These are phyloP conservation scores for Saitozyma podzolica DNA, from an alignment of 768 basidiomycete species.

Conservation along the genomic window DNA sequence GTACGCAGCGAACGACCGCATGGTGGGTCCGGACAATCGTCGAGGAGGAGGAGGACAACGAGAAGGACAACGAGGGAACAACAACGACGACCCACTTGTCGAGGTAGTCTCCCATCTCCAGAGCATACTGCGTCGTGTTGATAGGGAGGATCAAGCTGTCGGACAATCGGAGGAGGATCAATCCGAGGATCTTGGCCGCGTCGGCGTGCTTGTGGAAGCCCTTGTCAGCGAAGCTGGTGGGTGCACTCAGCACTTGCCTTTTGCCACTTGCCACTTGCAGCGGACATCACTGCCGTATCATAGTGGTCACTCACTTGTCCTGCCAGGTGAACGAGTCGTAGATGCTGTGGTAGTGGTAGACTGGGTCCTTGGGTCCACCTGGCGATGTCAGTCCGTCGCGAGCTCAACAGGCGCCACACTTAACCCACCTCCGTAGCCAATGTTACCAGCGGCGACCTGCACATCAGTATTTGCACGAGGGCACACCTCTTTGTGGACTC, in stretches of 20 bases:
- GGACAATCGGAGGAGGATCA: conserved; percentile 61
- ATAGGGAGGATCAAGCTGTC: conserved; percentile 63
- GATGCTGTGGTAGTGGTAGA: conserved; percentile 73
- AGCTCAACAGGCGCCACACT: background rate
- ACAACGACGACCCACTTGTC: conserved; percentile 55
- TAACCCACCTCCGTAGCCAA: conserved; percentile 45
- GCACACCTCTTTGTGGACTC: conserved; percentile 3
- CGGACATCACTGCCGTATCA: background rate
- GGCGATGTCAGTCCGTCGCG: background rate
- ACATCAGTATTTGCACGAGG: background rate
- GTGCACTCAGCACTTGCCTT: background rate
- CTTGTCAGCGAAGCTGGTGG: conserved; percentile 62
- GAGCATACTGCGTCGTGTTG: conserved; percentile 68
- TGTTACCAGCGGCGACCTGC: conserved; percentile 48
- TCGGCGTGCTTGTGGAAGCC: conserved; percentile 72
- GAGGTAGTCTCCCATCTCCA: conserved; percentile 62
- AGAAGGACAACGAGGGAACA: background rate
- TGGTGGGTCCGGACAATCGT: background rate
- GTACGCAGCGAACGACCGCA: background rate
- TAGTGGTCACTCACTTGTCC: conserved; percentile 63
- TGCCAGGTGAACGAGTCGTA: conserved; percentile 75
- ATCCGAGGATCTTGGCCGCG: conserved; percentile 66
- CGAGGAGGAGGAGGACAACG: too few species aligned
- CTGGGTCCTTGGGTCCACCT: conserved; percentile 51
- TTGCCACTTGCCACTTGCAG: too few species aligned